phyloP scores from a whole-genome alignment of 768 basidiomycete genomes.

The Agrocybe chaxingu region DNA sequence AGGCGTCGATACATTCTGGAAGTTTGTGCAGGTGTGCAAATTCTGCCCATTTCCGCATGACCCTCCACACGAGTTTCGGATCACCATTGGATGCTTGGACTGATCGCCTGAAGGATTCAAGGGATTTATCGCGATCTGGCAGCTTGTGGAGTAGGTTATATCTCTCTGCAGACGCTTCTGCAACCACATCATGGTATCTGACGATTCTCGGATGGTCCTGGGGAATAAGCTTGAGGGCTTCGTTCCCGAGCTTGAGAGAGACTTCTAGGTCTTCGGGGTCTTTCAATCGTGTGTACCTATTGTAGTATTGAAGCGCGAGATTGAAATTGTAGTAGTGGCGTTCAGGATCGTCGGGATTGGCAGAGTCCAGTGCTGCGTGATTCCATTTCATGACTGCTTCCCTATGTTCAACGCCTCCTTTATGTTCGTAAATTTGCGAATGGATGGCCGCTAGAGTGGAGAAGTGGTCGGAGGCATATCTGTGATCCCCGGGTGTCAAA shows the following conservation, averaged over 20 bases:
- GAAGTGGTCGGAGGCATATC: conserved; percentile 1
- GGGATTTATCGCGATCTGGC: not conserved
- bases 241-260: not conserved
- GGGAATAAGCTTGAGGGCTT: conserved; percentile 1
- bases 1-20: conserved; percentile 9
- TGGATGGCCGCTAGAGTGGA: not conserved
- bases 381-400: conserved; percentile 10
- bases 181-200: not conserved
- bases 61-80: conserved; percentile 6
- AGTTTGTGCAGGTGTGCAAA: conserved; percentile 4
- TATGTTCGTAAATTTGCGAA: not conserved
- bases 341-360: conserved; percentile 1
- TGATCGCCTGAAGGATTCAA: not conserved
- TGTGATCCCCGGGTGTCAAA: not conserved
- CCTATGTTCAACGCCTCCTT: conserved; percentile 2
- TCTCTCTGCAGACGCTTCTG: not conserved
- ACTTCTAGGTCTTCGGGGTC: conserved; percentile 6
- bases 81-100: conserved; percentile 1
- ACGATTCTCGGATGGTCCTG: not conserved
- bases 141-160: not conserved
- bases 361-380: conserved; percentile 7
- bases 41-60: conserved; percentile 9
- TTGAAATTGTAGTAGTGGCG: not conserved
- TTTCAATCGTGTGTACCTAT: conserved; percentile 3
- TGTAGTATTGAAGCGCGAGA: conserved; percentile 2